phyloP scores from a whole-genome alignment of 2,329 filamentous ascomycete genomes.

The Geosmithia morbida region DNA sequence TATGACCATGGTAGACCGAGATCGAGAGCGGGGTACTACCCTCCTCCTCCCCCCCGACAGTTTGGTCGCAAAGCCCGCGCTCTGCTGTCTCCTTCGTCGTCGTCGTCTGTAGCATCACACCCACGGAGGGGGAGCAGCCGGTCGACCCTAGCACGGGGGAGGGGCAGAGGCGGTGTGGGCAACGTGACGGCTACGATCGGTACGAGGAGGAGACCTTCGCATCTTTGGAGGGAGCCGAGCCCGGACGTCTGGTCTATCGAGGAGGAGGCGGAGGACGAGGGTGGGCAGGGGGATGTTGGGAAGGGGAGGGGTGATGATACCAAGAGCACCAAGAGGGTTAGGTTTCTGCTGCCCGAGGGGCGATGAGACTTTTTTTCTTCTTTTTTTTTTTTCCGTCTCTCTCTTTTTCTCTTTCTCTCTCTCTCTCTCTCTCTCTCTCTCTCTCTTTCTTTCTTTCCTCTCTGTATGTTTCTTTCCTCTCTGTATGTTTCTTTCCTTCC shows the following conservation, averaged over 20 bases:
- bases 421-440: background rate
- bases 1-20: slow-evolving; percentile 6
- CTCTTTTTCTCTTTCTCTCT: background rate
- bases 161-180: too few relatives aligned
- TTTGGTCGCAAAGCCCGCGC: slow-evolving; percentile 14
- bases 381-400: slow-evolving; percentile 3
- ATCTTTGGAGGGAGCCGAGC: slow-evolving; percentile 41
- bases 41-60: slow-evolving; percentile 13
- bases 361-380: slow-evolving; percentile 6
- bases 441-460: background rate
- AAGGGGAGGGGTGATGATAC: slow-evolving; percentile 16
- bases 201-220: slow-evolving; percentile 19
- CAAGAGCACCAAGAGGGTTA: slow-evolving; percentile 41
- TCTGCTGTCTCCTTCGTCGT: slow-evolving; percentile 13
- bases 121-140: slow-evolving; percentile 10
- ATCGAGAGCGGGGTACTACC: slow-evolving; percentile 12
- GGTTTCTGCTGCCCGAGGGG: slow-evolving; percentile 36
- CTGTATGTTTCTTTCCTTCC: too few relatives aligned
- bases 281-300: slow-evolving; percentile 18
- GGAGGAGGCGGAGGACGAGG: slow-evolving; percentile 41
- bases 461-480: background rate
- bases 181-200: slow-evolving; percentile 11
- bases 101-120: slow-evolving; percentile 14
- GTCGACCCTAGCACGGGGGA: too few relatives aligned
- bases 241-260: slow-evolving; percentile 46